Percentiles rank a stretch among this genome's conserved stretches.
phyloP scores from a whole-genome alignment of 148 eudicot species.

The Cornus florida region DNA sequence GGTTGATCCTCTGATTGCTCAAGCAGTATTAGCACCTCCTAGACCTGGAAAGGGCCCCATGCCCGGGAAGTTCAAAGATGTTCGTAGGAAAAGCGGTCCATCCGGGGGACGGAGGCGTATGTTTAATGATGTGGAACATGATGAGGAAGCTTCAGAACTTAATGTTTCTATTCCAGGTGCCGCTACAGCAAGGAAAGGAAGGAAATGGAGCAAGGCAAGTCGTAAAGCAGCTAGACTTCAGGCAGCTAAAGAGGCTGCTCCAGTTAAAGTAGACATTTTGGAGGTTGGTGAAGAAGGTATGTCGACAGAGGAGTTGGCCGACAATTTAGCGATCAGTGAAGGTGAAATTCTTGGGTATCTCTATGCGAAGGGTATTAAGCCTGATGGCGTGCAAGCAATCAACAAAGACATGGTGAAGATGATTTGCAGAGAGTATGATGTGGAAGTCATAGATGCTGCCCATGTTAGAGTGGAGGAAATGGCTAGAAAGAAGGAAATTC shows the following conservation, averaged over 20 bases:
- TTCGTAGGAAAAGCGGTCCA: conserved; percentile 58
- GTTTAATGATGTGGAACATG: conserved; percentile 43
- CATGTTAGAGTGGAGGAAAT: conserved; percentile 66
- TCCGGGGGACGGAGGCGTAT: conserved; percentile 75
- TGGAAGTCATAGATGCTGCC: conserved; percentile 79
- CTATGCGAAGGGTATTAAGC: conserved; percentile 74
- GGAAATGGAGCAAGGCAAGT: conserved; percentile 94
- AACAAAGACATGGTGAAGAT: conserved; percentile 93
- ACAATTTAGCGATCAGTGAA: conserved; percentile 83
- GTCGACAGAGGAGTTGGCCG: conserved; percentile 79
- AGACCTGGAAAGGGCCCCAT: conserved; percentile 56
- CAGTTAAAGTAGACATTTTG: conserved; percentile 83
- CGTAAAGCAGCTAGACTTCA: conserved; percentile 89
- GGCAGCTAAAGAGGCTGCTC: conserved; percentile 93
- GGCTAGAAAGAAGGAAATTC: conserved; percentile 83
- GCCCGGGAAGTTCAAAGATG: conserved; percentile 64
- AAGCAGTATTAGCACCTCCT: conserved; percentile 73
- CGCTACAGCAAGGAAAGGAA: conserved; percentile 60
- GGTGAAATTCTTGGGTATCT: conserved; percentile 88
- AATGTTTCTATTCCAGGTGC: conserved; percentile 67
- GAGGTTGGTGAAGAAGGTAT: conserved; percentile 92
- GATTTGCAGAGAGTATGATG: conserved; percentile 80
- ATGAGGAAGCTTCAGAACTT: conserved; percentile 75
- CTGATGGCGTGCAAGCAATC: conserved; percentile 80
- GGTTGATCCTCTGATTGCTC: conserved; percentile 69